phyloP scores from a whole-genome alignment of 2,329 filamentous ascomycete genomes.

The Lecanicillium sp. region DNA sequence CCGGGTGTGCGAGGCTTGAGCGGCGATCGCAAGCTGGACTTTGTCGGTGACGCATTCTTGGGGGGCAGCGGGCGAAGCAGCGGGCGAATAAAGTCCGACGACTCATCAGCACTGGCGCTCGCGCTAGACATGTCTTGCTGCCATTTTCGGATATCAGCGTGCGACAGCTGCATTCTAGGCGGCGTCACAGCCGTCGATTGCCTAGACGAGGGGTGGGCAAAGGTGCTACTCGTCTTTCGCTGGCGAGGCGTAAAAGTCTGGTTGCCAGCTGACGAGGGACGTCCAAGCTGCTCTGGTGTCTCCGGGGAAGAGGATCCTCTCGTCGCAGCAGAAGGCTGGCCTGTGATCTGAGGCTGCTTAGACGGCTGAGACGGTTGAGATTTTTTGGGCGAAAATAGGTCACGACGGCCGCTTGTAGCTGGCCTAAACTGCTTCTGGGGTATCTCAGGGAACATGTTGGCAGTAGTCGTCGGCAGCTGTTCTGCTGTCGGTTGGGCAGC shows the following conservation, averaged over 20 bases:
- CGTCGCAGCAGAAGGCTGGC: not conserved
- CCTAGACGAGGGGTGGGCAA: conserved; percentile 29
- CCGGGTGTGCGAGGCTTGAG: conserved; percentile 51
- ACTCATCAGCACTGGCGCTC: conserved; percentile 21
- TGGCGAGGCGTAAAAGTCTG: conserved; percentile 39
- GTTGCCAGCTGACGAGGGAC: conserved; percentile 33
- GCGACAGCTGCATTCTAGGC: conserved; percentile 33
- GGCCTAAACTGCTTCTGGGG: conserved; percentile 15
- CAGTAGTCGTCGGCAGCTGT: conserved; percentile 20
- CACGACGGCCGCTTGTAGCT: not conserved
- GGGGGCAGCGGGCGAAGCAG: conserved; percentile 42
- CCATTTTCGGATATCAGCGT: conserved; percentile 33
- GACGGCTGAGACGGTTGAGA: not conserved
- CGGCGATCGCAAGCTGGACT: conserved; percentile 50
- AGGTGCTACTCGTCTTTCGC: conserved; percentile 24
- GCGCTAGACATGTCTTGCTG: conserved; percentile 30
- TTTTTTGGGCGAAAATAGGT: not conserved
- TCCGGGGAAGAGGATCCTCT: conserved; percentile 14
- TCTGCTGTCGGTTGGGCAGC: conserved; percentile 8
- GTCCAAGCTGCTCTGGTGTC: conserved; percentile 23
- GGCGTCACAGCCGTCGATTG: conserved; percentile 23
- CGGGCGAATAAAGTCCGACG: conserved; percentile 28
- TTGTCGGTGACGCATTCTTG: conserved; percentile 45
- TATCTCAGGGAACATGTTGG: conserved; percentile 31
- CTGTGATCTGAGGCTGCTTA: too few species aligned